Percentiles rank a stretch among this genome's conserved stretches.
These are phyloP conservation scores for Talaromyces stipitatus DNA, from an alignment of 495 filamentous ascomycete genomes.

Conservation along the genomic window DNA sequence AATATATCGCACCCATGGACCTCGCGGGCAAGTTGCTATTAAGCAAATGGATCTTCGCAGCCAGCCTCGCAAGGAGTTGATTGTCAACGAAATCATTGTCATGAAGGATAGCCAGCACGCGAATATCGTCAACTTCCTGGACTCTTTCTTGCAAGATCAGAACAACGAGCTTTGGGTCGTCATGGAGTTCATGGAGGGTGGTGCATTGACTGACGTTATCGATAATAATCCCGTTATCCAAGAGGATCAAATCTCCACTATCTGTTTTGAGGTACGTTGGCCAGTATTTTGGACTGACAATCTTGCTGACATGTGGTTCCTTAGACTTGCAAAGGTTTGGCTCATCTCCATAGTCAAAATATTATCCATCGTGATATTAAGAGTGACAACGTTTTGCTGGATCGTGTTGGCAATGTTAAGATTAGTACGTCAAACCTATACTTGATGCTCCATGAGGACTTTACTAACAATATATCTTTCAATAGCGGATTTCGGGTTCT, in stretches of 20 bases:
- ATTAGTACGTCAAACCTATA: conserved; percentile 62
- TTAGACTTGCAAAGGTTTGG: conserved; percentile 90
- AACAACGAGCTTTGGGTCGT: conserved; percentile 95
- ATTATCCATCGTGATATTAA: conserved; percentile 99
- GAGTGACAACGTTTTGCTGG: conserved; percentile 93
- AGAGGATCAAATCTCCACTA: conserved; percentile 95
- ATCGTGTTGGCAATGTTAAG: conserved; percentile 91
- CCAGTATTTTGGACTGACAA: background rate
- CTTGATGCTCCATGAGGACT: background rate
- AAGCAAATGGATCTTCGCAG: conserved; percentile 99
- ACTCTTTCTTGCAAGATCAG: conserved; percentile 90
- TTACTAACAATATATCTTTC: conserved; percentile 22
- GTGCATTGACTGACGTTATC: conserved; percentile 95
- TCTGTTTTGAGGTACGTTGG: conserved; percentile 81
- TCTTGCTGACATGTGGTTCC: conserved; percentile 24
- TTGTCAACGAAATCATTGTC: conserved; percentile 98
- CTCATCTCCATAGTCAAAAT: conserved; percentile 88
- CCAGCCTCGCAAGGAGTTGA: conserved; percentile 95
- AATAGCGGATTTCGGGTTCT: conserved; percentile 95
- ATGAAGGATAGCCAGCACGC: conserved; percentile 98
- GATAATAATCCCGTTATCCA: conserved; percentile 88
- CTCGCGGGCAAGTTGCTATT: conserved; percentile 81
- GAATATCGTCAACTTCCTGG: conserved; percentile 98
- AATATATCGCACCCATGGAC: conserved; percentile 60
- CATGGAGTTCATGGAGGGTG: conserved; percentile 99